These are phyloP conservation scores for Typha latifolia DNA, from an alignment of 176 grass and related monocot genomes.

Conservation along the genomic window DNA sequence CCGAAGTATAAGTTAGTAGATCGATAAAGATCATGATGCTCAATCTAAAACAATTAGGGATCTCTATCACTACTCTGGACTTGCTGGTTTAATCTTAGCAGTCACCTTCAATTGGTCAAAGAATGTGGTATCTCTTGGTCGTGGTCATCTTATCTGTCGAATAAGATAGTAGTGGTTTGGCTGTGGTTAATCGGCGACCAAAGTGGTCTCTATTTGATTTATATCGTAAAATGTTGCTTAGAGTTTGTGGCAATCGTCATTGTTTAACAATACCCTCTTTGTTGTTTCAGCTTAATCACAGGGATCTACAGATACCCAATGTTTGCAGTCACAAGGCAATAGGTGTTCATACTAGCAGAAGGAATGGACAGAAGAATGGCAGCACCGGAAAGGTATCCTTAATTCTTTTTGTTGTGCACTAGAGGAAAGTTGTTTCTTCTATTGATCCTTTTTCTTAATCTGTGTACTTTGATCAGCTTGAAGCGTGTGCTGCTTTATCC, in stretches of 20 bases:
- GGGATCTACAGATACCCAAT: conserved; percentile 39
- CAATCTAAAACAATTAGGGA: too few species aligned
- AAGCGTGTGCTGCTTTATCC: conserved; percentile 26
- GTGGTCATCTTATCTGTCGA: neutral
- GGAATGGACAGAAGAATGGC: conserved; percentile 25
- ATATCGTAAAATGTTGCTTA: neutral
- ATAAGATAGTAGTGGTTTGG: neutral
- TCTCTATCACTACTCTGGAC: neutral
- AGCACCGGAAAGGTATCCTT: conserved; percentile 2
- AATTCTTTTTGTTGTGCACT: conserved; percentile 1
- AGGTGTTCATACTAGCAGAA: conserved; percentile 31
- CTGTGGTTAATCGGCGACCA: conserved; percentile 4
- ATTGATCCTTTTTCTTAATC: conserved; percentile 8
- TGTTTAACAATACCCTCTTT: conserved; percentile 12
- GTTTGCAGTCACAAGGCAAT: conserved; percentile 41
- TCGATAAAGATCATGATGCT: neutral
- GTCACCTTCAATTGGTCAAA: conserved; percentile 16
- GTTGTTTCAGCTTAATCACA: conserved; percentile 48
- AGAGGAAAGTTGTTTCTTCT: neutral
- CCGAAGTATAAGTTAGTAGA: neutral
- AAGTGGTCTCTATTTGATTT: conserved; percentile 13
- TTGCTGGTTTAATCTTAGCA: neutral
- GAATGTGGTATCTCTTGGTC: conserved; percentile 19
- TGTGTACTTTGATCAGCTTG: conserved; percentile 23
- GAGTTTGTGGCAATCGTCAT: conserved; percentile 1